Evolutionary conservation across 2,329 filamentous ascomycete genomes (phyloP).

Genomic region (Pyrenochaeta sp.): DNA sequence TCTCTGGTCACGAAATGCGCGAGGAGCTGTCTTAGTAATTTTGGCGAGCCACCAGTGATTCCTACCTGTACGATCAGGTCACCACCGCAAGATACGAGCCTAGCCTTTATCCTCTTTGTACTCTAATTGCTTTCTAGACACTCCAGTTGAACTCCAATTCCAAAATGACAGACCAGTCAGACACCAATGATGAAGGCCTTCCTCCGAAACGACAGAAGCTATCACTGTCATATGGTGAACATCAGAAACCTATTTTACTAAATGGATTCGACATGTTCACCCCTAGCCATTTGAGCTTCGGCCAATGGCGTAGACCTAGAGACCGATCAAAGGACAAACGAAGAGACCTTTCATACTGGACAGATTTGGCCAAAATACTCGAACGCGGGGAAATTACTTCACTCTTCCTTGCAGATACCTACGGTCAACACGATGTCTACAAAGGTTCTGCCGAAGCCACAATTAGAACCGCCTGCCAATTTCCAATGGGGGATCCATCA

Average conservation of each 20-base stretch:
- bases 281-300: slow-evolving; percentile 13
- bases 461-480: slow-evolving; percentile 67
- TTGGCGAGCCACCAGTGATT: too few relatives aligned
- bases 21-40: too few relatives aligned
- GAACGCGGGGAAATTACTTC: slow-evolving; percentile 39
- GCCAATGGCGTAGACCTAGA: slow-evolving; percentile 13
- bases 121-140: too few relatives aligned
- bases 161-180: background rate
- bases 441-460: slow-evolving; percentile 57
- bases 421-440: slow-evolving; percentile 69
- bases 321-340: slow-evolving; percentile 16
- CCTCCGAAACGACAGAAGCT: background rate
- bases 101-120: too few relatives aligned
- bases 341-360: slow-evolving; percentile 26
- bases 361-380: slow-evolving; percentile 34
- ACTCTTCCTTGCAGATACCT: slow-evolving; percentile 47
- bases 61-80: too few relatives aligned
- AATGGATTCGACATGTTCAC: slow-evolving; percentile 46
- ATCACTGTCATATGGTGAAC: background rate
- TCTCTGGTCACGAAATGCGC: too few relatives aligned
- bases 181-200: background rate
- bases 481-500: slow-evolving; percentile 70
- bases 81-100: too few relatives aligned
- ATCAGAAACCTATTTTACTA: slow-evolving; percentile 44
- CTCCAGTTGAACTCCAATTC: too few relatives aligned